phyloP scores from a whole-genome alignment of 352 stramenopile species.

The Phytopythium montanum region DNA sequence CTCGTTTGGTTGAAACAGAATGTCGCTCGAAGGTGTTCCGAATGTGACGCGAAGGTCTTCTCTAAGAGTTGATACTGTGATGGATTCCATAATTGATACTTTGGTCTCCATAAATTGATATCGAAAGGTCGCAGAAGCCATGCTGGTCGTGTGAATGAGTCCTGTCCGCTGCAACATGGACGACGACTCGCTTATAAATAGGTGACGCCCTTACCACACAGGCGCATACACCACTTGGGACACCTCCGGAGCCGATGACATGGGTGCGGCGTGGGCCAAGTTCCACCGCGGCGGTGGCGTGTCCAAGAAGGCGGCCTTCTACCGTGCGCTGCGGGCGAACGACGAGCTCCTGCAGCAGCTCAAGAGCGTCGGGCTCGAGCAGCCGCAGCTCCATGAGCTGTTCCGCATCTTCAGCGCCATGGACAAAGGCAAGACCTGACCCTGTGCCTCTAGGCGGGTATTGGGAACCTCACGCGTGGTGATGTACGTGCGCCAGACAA shows the following conservation, averaged over 20 bases:
- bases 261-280: slow-evolving; percentile 15
- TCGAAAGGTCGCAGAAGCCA: no score
- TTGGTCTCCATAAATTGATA: no score
- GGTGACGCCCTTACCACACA: background rate
- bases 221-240: background rate
- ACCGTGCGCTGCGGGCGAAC: slow-evolving; percentile 26
- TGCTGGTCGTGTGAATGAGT: background rate
- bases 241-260: slow-evolving; percentile 6
- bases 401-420: slow-evolving; percentile 54
- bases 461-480: background rate
- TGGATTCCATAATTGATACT: no score
- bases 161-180: background rate
- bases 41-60: no score
- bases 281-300: background rate
- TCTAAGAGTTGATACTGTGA: no score
- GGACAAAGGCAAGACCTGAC: slow-evolving; percentile 33
- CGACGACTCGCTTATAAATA: no score
- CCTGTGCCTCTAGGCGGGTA: no score
- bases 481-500: slow-evolving; percentile 27
- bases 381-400: slow-evolving; percentile 42
- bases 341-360: slow-evolving; percentile 33
- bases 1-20: no score
- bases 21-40: no score
- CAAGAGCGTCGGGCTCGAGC: slow-evolving; percentile 35
- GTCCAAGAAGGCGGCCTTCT: slow-evolving; percentile 22